Evolutionary conservation across 306 rosid genomes (phyloP).

Genomic region (Hippophae tibetana): DNA sequence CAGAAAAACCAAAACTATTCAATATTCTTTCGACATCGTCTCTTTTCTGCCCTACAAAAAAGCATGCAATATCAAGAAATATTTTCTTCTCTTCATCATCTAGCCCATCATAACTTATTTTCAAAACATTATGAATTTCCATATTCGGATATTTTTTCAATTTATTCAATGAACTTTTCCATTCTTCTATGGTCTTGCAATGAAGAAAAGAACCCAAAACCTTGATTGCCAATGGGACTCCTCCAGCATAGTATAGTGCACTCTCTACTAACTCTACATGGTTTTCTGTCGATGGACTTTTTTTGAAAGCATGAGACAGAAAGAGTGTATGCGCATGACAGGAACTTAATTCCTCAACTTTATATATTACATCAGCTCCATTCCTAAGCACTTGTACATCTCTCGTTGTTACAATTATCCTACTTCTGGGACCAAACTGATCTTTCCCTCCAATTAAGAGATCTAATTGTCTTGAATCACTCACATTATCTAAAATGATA

Average conservation of each 20-base stretch:
- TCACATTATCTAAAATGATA: background rate
- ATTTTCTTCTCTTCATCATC: background rate
- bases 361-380: background rate
- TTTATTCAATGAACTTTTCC: background rate
- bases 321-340: background rate
- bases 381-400: background rate
- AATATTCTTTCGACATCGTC: background rate
- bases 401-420: background rate
- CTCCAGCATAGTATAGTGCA: background rate
- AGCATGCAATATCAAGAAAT: conserved; percentile 8
- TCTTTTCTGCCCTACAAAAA: background rate
- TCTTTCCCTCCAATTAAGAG: background rate
- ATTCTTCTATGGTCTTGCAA: background rate
- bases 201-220: background rate
- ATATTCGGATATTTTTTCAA: background rate
- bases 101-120: background rate
- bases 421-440: conserved; percentile 1
- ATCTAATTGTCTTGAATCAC: background rate
- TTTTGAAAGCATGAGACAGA: background rate
- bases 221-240: background rate
- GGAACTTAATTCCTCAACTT: background rate
- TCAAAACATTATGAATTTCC: background rate
- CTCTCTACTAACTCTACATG: background rate
- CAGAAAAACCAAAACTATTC: background rate
- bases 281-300: background rate